Evolutionary conservation across 495 filamentous ascomycete species (phyloP).

Genomic region (Penicillium pulvis): DNA sequence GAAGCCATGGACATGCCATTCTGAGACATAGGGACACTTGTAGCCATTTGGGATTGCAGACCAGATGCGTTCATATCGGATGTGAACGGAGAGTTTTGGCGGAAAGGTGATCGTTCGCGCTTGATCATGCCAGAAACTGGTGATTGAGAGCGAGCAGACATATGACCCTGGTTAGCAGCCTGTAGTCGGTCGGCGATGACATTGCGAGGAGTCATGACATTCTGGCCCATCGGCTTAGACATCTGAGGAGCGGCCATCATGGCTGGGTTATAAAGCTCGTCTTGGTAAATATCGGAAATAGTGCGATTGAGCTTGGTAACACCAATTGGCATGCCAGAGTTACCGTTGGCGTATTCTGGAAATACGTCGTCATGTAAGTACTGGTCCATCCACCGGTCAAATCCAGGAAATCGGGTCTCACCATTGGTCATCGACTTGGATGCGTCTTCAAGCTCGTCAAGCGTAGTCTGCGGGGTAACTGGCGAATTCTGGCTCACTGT

Average conservation of each 20-base stretch:
- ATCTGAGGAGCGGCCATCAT: conserved; percentile 54
- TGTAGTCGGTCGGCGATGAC: conserved; percentile 75
- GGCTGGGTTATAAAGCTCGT: conserved; percentile 79
- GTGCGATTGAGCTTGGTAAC: conserved; percentile 83
- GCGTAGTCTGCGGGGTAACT: conserved; percentile 56
- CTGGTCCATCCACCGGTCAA: conserved; percentile 58
- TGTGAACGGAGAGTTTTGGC: conserved; percentile 68
- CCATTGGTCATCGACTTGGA: conserved; percentile 49
- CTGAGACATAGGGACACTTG: conserved; percentile 44
- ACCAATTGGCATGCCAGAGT: conserved; percentile 37
- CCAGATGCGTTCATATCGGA: conserved; percentile 32
- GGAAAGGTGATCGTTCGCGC: conserved; percentile 82
- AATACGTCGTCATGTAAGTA: conserved; percentile 60
- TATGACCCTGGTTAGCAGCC: conserved; percentile 72
- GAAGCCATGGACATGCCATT: conserved; percentile 35
- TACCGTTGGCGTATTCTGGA: conserved; percentile 43
- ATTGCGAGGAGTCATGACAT: conserved; percentile 56
- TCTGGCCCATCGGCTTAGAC: conserved; percentile 43
- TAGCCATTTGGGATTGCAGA: conserved; percentile 40
- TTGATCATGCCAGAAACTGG: conserved; percentile 50
- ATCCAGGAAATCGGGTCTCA: conserved; percentile 49
- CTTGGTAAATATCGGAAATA: conserved; percentile 80
- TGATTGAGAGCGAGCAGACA: conserved; percentile 61
- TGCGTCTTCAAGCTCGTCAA: conserved; percentile 55
- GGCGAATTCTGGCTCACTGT: conserved; percentile 58